A percentile compares a stretch with the other conserved stretches of the same genome.
phyloP scores from a whole-genome alignment of 306 rosid species.

The Acacia acuminata region DNA sequence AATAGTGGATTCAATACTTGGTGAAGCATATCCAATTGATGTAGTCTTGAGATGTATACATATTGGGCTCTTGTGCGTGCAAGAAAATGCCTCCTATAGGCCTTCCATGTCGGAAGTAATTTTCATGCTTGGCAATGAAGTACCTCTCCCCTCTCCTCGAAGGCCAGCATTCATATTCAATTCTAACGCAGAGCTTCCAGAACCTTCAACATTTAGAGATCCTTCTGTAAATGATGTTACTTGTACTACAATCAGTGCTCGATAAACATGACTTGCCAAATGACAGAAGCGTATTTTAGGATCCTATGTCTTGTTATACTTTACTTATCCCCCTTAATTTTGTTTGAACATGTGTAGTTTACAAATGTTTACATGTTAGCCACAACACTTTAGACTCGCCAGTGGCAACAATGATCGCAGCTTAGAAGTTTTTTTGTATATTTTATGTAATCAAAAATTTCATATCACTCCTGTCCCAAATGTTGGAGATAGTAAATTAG shows the following conservation, averaged over 20 bases:
- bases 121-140: background rate
- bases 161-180: constrained; percentile 41
- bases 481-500: too few relatives aligned
- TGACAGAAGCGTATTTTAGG: background rate
- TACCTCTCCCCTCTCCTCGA: constrained; percentile 40
- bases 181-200: background rate
- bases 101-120: background rate
- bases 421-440: too few relatives aligned
- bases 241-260: background rate
- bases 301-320: background rate
- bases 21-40: background rate
- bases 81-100: background rate
- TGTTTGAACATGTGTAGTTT: too few relatives aligned
- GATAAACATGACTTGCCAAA: background rate
- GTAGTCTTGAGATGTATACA: constrained; percentile 37
- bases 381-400: too few relatives aligned
- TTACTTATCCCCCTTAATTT: too few relatives aligned
- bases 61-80: background rate
- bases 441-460: too few relatives aligned
- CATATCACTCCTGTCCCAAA: too few relatives aligned
- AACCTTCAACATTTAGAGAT: background rate
- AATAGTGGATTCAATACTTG: constrained; percentile 38
- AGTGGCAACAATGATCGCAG: fast-evolving
- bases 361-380: too few relatives aligned
- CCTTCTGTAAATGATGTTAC: constrained; percentile 36